Evolutionary conservation across 2,329 filamentous ascomycete species (phyloP).

Genomic region (Ophiostoma sp.): DNA sequence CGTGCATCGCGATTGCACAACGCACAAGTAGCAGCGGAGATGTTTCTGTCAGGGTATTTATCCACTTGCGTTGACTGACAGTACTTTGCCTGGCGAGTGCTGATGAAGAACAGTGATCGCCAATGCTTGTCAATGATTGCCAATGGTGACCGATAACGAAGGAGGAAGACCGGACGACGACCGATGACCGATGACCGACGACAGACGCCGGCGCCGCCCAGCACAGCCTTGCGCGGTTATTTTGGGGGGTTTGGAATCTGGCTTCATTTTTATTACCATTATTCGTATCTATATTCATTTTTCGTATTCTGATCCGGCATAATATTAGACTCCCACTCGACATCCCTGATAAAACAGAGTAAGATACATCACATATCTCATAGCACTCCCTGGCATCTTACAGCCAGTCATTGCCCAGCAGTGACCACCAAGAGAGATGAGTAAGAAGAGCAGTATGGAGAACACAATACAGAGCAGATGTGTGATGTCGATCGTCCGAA

Average conservation of each 20-base stretch:
- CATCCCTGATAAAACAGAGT: too few relatives aligned
- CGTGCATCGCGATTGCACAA: not conserved
- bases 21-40: not conserved
- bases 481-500: too few relatives aligned
- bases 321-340: too few relatives aligned
- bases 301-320: too few relatives aligned
- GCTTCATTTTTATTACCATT: not conserved
- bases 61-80: not conserved
- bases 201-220: not conserved
- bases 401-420: not conserved
- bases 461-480: too few relatives aligned
- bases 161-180: not conserved
- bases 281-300: not conserved
- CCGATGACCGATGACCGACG: not conserved
- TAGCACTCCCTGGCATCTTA: not conserved
- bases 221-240: slow-evolving; percentile 10
- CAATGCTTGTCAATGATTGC: not conserved
- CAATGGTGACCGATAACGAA: not conserved
- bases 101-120: not conserved
- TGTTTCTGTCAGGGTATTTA: not conserved
- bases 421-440: not conserved
- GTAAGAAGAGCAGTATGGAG: not conserved
- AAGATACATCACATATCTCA: too few relatives aligned
- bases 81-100: not conserved
- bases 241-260: not conserved